Conservation (phyloP, 164 flowering plant genomes). For the Pachysandra terminalis region DNA sequence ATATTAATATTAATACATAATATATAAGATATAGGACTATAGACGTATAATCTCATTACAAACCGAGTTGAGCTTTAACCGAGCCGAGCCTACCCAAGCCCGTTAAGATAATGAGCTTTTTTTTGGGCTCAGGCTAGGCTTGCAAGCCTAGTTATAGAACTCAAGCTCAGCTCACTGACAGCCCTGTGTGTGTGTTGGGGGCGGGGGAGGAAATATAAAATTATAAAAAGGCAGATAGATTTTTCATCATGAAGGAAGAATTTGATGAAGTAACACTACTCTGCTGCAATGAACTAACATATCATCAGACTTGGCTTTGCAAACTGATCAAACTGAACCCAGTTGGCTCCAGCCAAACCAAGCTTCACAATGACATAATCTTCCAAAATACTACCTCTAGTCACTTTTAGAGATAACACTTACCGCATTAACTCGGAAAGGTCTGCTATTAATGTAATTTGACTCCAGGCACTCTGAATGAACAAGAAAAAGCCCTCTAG, state of each 20-base stretch:
- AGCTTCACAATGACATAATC: background rate
- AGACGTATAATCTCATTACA: too few species aligned
- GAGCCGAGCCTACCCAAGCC: too few species aligned
- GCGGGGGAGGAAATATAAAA: background rate
- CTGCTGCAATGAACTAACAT: background rate
- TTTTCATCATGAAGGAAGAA: background rate
- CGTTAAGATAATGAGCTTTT: too few species aligned
- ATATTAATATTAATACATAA: too few species aligned
- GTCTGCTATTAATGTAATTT: slow-evolving; percentile 89
- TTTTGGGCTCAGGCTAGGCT: too few species aligned
- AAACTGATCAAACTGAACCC: background rate
- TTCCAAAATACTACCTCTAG: slow-evolving; percentile 2
- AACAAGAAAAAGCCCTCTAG: slow-evolving; percentile 88
- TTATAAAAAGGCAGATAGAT: background rate
- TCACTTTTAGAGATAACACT: slow-evolving; percentile 25
- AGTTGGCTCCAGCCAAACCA: background rate
- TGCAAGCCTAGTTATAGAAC: too few species aligned
- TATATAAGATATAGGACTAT: too few species aligned
- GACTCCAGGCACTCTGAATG: slow-evolving; percentile 95
- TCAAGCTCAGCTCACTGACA: too few species aligned
- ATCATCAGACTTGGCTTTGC: background rate
- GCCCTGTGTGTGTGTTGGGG: background rate
- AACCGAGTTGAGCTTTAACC: too few species aligned
- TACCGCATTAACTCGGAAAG: slow-evolving; percentile 94
- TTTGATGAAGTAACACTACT: background rate